Conservation (phyloP, 441 rosid genomes). For the Adansonia grandidieri region DNA sequence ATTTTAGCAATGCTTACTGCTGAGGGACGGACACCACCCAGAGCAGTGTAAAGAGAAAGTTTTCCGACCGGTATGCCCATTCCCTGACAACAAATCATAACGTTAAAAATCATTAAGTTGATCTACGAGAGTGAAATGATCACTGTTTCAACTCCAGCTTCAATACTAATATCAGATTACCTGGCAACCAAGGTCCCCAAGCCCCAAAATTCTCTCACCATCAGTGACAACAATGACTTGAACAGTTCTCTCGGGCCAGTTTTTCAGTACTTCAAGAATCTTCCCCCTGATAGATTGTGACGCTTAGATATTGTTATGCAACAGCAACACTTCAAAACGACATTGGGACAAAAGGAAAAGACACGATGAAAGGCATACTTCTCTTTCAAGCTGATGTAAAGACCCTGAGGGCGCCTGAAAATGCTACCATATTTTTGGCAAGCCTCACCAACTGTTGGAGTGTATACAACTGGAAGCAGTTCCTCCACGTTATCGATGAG, state of each 20-base stretch:
- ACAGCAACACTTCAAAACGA: constrained; percentile 24
- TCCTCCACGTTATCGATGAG: constrained; percentile 94
- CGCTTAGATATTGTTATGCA: constrained; percentile 21
- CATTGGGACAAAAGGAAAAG: neutral
- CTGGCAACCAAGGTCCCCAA: constrained; percentile 98
- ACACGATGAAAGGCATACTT: constrained; percentile 49
- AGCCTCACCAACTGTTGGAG: constrained; percentile 98
- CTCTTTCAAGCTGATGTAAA: constrained; percentile 90
- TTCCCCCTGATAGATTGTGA: constrained; percentile 58
- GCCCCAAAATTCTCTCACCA: constrained; percentile 88
- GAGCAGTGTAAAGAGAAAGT: constrained; percentile 85
- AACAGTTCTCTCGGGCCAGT: constrained; percentile 87
- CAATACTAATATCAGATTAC: constrained; percentile 36
- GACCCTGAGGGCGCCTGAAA: constrained; percentile 93
- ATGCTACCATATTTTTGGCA: constrained; percentile 98
- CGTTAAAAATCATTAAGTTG: constrained; percentile 10
- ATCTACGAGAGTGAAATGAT: constrained; percentile 14
- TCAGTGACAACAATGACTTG: constrained; percentile 96
- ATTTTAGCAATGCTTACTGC: constrained; percentile 53
- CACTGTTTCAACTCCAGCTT: constrained; percentile 6
- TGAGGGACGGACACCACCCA: constrained; percentile 90
- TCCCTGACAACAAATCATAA: constrained; percentile 56
- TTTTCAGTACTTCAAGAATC: constrained; percentile 83
- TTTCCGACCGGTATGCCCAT: constrained; percentile 99
- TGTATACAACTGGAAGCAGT: constrained; percentile 90